These are phyloP conservation scores for Strigomonas culicis DNA, from an alignment of 208 protist genomes.

Conservation along the genomic window DNA sequence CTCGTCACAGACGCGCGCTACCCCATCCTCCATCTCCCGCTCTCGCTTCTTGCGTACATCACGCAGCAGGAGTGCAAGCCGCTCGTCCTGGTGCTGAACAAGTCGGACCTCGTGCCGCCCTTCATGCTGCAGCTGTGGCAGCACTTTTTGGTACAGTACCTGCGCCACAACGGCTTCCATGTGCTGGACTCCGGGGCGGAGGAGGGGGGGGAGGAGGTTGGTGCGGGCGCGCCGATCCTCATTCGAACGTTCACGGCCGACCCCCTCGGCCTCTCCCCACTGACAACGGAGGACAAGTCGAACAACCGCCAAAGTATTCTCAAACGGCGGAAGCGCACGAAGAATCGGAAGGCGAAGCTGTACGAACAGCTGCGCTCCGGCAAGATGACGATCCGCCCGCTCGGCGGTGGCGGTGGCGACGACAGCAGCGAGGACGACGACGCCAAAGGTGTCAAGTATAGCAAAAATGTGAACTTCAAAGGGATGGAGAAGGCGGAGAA, in stretches of 20 bases:
- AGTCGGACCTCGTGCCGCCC: constrained; percentile 86
- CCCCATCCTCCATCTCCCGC: constrained; percentile 93
- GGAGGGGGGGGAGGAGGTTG: background rate
- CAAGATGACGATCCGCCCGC: constrained; percentile 22
- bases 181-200: background rate
- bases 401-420: background rate
- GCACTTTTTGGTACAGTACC: constrained; percentile 57
- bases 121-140: constrained; percentile 62
- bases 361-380: constrained; percentile 78
- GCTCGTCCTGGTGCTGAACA: constrained; percentile 95
- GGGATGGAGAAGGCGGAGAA: constrained; percentile 65
- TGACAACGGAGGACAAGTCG: constrained; percentile 32
- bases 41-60: constrained; percentile 91
- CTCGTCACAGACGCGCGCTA: constrained; percentile 95
- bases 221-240: constrained; percentile 27
- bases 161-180: constrained; percentile 38
- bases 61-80: constrained; percentile 74
- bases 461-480: constrained; percentile 23
- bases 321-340: constrained; percentile 43
- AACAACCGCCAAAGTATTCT: constrained; percentile 19
- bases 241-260: constrained; percentile 75
- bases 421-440: background rate
- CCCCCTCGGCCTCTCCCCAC: constrained; percentile 54
- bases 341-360: constrained; percentile 51
- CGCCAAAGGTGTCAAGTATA: background rate